Evolutionary conservation across 2,329 filamentous ascomycete species (phyloP).

Genomic region (Parascedosporium putredinis): DNA sequence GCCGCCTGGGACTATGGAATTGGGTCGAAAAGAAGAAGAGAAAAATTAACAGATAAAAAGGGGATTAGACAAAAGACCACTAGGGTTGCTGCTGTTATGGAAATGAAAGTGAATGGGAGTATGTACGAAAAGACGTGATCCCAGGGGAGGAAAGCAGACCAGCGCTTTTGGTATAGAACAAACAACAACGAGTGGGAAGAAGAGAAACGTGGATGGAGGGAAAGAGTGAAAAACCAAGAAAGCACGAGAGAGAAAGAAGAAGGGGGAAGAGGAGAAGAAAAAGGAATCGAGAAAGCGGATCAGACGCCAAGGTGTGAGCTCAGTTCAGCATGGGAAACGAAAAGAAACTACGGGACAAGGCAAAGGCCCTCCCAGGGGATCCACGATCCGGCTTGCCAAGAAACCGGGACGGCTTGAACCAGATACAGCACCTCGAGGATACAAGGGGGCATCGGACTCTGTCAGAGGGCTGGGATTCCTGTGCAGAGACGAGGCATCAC

Average conservation of each 20-base stretch:
- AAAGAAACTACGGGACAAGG: background rate
- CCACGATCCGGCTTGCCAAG: background rate
- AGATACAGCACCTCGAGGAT: background rate
- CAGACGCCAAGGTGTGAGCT: background rate
- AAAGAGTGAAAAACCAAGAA: conserved; percentile 12
- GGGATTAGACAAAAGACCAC: background rate
- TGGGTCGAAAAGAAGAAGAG: conserved; percentile 14
- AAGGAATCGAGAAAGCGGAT: background rate
- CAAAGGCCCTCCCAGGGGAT: background rate
- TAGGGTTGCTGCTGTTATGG: conserved; percentile 7
- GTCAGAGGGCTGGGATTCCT: conserved; percentile 1
- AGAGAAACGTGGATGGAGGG: conserved; percentile 13
- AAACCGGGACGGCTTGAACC: background rate
- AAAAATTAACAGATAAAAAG: conserved; percentile 16
- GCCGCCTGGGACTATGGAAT: conserved; percentile 6
- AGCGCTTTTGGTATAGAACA: conserved; percentile 31
- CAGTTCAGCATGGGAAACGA: conserved; percentile 1
- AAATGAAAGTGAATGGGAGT: conserved; percentile 21
- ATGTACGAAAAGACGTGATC: conserved; percentile 16
- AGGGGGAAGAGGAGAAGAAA: conserved; percentile 7
- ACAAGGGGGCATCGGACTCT: background rate
- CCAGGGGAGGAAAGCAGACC: conserved; percentile 38
- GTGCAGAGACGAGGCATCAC: background rate
- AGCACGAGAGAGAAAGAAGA: conserved; percentile 8
- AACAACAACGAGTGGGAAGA: conserved; percentile 20